Evolutionary conservation across 2,329 filamentous ascomycete genomes (phyloP).

Genomic region (Claviceps digitariae): DNA sequence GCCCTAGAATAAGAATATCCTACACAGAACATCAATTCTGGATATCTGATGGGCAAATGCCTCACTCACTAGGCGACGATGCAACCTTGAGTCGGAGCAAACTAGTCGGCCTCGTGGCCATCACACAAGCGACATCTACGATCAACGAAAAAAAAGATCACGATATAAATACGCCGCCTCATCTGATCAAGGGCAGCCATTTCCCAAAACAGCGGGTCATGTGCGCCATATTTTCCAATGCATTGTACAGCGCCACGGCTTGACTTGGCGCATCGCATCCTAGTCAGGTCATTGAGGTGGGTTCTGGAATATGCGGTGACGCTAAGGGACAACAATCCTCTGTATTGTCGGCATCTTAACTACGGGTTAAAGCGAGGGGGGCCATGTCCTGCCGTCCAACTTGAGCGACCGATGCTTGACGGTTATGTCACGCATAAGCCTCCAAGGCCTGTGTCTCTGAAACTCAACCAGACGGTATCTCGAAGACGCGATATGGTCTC

Average conservation of each 20-base stretch:
- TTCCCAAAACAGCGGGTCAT: neutral
- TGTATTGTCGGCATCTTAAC: neutral
- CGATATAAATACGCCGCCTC: neutral
- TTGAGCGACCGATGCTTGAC: neutral
- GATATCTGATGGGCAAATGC: neutral
- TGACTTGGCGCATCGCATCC: neutral
- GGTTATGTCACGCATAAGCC: neutral
- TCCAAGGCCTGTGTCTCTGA: neutral
- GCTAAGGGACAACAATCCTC: neutral
- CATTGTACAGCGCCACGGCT: neutral
- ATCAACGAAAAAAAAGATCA: neutral
- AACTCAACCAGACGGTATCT: neutral
- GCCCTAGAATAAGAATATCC: neutral
- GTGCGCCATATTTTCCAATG: neutral
- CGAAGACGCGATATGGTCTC: too few relatives aligned
- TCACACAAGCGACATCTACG: neutral
- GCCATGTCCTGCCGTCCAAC: neutral
- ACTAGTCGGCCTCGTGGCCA: neutral
- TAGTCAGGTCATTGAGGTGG: neutral
- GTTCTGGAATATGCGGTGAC: neutral
- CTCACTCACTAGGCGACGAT: neutral
- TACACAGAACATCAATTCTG: neutral
- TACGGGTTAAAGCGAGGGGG: neutral
- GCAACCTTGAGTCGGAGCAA: neutral
- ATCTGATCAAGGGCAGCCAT: neutral